Conservation (phyloP, 805 yeast species). For the Hanseniaspora lindneri region DNA sequence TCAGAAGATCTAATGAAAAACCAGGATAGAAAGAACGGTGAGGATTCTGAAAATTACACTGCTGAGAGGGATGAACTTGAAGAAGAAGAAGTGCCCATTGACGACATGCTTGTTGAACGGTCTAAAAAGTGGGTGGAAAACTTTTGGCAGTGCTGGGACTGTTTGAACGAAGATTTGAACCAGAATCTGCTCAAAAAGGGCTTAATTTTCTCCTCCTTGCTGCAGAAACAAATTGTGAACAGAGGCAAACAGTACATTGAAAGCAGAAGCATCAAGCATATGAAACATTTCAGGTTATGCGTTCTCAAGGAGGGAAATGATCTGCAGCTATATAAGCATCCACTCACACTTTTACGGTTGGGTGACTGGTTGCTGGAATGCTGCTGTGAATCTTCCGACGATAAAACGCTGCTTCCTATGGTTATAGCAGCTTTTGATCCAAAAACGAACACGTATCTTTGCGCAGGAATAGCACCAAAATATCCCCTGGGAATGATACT, state of each 20-base stretch:
- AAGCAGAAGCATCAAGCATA: slow-evolving; percentile 62
- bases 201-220: slow-evolving; percentile 64
- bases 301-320: slow-evolving; percentile 86
- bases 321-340: slow-evolving; percentile 65
- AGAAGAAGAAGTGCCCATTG: slow-evolving; percentile 8
- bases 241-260: slow-evolving; percentile 87
- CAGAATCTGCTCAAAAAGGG: slow-evolving; percentile 36
- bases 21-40: too few relatives aligned
- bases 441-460: slow-evolving; percentile 63
- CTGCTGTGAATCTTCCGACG: slow-evolving; percentile 60
- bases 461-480: slow-evolving; percentile 80
- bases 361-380: slow-evolving; percentile 89
- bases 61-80: neutral
- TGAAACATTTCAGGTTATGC: slow-evolving; percentile 70
- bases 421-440: slow-evolving; percentile 76
- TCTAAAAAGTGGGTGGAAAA: slow-evolving; percentile 65
- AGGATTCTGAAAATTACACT: too few relatives aligned
- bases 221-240: slow-evolving; percentile 72
- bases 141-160: slow-evolving; percentile 60
- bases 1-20: slow-evolving; percentile 21
- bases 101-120: slow-evolving; percentile 30
- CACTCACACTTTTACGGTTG: slow-evolving; percentile 67
- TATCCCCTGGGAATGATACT: slow-evolving; percentile 42
- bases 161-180: slow-evolving; percentile 37
- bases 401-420: slow-evolving; percentile 54